Base-by-base conservation (phyloP, 2,329 filamentous ascomycete species). In the Elsinoe arachidis region DNA sequence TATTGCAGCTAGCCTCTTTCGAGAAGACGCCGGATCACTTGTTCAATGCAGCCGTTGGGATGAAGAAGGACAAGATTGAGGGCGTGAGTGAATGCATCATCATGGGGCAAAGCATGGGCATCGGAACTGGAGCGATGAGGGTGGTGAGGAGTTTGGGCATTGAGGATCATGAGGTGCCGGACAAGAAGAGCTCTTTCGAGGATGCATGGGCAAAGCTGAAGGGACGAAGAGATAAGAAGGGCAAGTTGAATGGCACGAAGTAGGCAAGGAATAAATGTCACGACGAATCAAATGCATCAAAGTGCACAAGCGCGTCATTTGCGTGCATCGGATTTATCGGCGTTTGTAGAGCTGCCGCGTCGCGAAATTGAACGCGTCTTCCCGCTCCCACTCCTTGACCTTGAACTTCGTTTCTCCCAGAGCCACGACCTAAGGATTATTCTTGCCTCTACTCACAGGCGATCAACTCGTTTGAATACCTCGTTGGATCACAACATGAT, bases 11-110 rank as follows among this genome's bases (percentile, higher is more conserved):
- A 11, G 93, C 93, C 0, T 92, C 87, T 15, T 99, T 99, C 68
- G 93, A 99, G 74, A 97, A 97, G 81, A 99, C 93, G 47, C 90
- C 93, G 0, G 93, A 99, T 69, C 93, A 99, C 73, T 74, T 99
- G 39, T 99, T 99, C 67, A 92, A 96, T 62, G 93, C 93, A 2
- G 93, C 91, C 5, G 88, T 90, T 4, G 85, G 86, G 58, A 95
- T 95, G 79, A 96, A 96, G 77, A 86, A 83, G 26, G 93, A 99
- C 73, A 80, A 82, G 61, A 95, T 99, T 60, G 88, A 96, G 70
- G 93, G 93, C 65, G 93, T 99, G 9, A 88, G 83, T 57, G 93
- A 99, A 74, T 95, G 90, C 73, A 97, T 99, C 68, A 99, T 99
- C 69, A 93, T 97, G 86, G 93, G 93, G 14, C 92, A 97, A 78